phyloP scores from a whole-genome alignment of 2,329 filamentous ascomycete species.

The Diaporthe sp. region DNA sequence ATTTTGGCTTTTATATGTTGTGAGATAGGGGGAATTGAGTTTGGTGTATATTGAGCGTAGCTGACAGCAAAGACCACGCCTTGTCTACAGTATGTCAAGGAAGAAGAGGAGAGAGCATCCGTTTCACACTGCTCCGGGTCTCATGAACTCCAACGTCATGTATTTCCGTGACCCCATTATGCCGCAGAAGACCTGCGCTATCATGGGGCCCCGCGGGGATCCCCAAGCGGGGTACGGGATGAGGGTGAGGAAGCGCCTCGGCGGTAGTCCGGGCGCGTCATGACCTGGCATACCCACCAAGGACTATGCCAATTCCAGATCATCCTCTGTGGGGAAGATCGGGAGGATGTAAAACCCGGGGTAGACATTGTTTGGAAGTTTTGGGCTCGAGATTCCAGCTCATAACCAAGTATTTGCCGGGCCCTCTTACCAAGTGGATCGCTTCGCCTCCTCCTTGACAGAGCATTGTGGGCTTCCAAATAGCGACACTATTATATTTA shows the following conservation, averaged over 20 bases:
- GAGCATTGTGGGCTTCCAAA: not conserved
- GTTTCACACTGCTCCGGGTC: not conserved
- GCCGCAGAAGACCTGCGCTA: not conserved
- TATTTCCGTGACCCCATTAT: not conserved
- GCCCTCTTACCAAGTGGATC: not conserved
- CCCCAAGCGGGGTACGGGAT: conserved; percentile 19
- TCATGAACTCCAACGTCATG: conserved; percentile 6
- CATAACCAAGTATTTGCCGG: too few species aligned
- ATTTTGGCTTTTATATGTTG: conserved; percentile 6
- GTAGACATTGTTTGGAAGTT: not conserved
- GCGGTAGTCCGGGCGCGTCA: not conserved
- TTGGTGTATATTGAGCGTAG: not conserved
- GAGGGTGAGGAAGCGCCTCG: conserved; percentile 3
- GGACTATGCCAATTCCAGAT: not conserved
- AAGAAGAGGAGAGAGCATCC: conserved; percentile 9
- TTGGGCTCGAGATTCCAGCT: not conserved
- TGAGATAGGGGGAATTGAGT: not conserved
- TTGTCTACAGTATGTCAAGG: not conserved
- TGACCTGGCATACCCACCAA: conserved; percentile 3
- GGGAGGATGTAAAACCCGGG: not conserved
- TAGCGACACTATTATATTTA: not conserved
- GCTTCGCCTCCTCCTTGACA: not conserved
- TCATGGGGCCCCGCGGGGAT: conserved; percentile 13
- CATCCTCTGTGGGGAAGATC: not conserved
- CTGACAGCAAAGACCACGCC: not conserved